Percentiles rank a stretch among this genome's conserved stretches.
Evolutionary conservation across 2,329 filamentous ascomycete genomes (phyloP).

Genomic region (Davidsoniella eucalypti): DNA sequence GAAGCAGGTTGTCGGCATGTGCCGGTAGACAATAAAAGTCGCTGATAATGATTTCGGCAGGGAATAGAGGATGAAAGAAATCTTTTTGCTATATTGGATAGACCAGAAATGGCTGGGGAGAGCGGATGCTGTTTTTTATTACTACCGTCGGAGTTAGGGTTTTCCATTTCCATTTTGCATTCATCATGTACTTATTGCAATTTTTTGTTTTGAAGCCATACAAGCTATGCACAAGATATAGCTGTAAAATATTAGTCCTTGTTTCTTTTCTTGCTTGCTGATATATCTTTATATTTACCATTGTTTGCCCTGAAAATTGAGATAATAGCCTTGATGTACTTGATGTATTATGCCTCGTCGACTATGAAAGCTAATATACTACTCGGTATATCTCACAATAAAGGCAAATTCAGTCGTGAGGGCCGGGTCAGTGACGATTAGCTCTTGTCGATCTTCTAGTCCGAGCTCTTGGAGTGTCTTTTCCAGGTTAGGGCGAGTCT

Average conservation of each 20-base stretch:
- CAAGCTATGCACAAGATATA: constrained; percentile 3
- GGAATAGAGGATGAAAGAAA: neutral
- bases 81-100: constrained; percentile 1
- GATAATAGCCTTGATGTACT: too few relatives aligned
- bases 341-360: neutral
- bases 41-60: constrained; percentile 6
- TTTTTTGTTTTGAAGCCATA: constrained; percentile 6
- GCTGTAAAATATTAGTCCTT: neutral
- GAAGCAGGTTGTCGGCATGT: constrained; percentile 52
- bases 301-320: too few relatives aligned
- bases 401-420: constrained; percentile 57
- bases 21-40: constrained; percentile 22
- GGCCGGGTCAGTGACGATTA: constrained; percentile 85
- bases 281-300: neutral
- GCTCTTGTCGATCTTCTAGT: constrained; percentile 64
- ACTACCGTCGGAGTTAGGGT: constrained; percentile 11
- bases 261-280: constrained; percentile 1
- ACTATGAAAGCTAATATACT: neutral
- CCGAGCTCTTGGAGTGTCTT: constrained; percentile 61
- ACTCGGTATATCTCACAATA: constrained; percentile 30
- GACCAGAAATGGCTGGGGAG: neutral
- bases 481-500: constrained; percentile 66
- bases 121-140: constrained; percentile 13
- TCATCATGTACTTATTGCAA: neutral
- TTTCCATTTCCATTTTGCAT: constrained; percentile 6